Conservation (phyloP, 768 basidiomycete genomes). For the Psilocybe tampanensis region DNA sequence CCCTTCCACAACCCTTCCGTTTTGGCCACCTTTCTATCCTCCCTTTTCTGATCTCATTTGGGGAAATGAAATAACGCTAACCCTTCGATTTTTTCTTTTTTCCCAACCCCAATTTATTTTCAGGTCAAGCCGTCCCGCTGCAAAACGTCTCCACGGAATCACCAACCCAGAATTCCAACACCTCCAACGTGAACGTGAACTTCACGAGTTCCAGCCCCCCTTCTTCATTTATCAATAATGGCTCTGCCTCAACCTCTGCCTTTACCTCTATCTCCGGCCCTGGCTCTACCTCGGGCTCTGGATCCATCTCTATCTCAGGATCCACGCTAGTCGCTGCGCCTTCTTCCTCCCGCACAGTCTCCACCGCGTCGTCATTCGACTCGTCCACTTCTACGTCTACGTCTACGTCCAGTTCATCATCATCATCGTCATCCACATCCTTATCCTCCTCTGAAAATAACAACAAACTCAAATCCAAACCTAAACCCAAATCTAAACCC, state of each 20-base stretch:
- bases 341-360: slow-evolving; percentile 44
- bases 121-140: slow-evolving; percentile 36
- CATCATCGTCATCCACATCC: too few species aligned
- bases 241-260: slow-evolving; percentile 36
- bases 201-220: slow-evolving; percentile 47
- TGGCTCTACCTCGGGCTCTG: slow-evolving; percentile 36
- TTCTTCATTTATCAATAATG: slow-evolving; percentile 26
- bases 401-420: too few species aligned
- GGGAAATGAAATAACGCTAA: neutral
- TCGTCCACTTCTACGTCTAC: too few species aligned
- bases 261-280: slow-evolving; percentile 25
- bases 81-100: neutral
- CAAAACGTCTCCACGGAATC: slow-evolving; percentile 34
- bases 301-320: slow-evolving; percentile 29
- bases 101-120: slow-evolving; percentile 12
- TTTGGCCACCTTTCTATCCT: slow-evolving; percentile 16
- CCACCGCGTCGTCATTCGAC: slow-evolving; percentile 49
- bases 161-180: slow-evolving; percentile 5
- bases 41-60: slow-evolving; percentile 2
- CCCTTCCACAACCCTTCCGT: neutral
- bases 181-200: slow-evolving; percentile 15
- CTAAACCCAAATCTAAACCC: too few species aligned
- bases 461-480: too few species aligned
- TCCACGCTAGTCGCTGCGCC: too few species aligned
- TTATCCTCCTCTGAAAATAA: slow-evolving; percentile 38